Conservation (phyloP, 352 stramenopile genomes). For the Globisporangium carolinianum region DNA sequence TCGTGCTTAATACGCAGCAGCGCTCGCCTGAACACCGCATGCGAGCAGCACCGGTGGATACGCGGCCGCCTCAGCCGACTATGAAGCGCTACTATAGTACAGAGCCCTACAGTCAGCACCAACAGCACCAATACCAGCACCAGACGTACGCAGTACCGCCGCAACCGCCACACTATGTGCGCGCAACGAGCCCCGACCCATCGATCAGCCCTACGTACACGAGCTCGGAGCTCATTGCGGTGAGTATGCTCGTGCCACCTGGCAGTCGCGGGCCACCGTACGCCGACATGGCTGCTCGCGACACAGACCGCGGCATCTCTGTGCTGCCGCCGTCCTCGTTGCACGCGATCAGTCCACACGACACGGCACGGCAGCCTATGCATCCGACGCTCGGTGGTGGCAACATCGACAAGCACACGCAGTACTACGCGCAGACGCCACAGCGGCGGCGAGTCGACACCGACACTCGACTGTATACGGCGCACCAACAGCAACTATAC, state of each 20-base stretch:
- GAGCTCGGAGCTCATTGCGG: constrained; percentile 10
- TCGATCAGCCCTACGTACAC: constrained; percentile 5
- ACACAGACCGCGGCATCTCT: constrained; percentile 1
- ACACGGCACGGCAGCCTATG: not conserved
- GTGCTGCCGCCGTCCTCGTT: constrained; percentile 5
- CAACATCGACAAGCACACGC: constrained; percentile 1
- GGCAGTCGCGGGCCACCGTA: not conserved
- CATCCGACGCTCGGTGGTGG: not conserved
- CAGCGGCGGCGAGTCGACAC: not conserved
- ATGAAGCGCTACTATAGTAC: too few species aligned
- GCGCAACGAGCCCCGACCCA: not conserved
- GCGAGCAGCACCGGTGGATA: not conserved
- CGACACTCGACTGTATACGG: not conserved
- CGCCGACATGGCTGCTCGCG: constrained; percentile 3
- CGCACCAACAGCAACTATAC: not conserved
- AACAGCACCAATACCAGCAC: not conserved
- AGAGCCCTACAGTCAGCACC: too few species aligned
- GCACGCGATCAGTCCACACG: constrained; percentile 13
- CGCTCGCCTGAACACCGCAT: too few species aligned
- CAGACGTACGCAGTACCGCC: not conserved
- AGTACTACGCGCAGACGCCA: constrained; percentile 3
- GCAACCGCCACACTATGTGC: not conserved
- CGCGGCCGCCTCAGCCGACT: too few species aligned
- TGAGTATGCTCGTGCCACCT: constrained; percentile 5
- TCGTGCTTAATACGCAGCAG: too few species aligned